Evolutionary conservation across 495 filamentous ascomycete species (phyloP).

Genomic region (Rhizodiscina lignyota): DNA sequence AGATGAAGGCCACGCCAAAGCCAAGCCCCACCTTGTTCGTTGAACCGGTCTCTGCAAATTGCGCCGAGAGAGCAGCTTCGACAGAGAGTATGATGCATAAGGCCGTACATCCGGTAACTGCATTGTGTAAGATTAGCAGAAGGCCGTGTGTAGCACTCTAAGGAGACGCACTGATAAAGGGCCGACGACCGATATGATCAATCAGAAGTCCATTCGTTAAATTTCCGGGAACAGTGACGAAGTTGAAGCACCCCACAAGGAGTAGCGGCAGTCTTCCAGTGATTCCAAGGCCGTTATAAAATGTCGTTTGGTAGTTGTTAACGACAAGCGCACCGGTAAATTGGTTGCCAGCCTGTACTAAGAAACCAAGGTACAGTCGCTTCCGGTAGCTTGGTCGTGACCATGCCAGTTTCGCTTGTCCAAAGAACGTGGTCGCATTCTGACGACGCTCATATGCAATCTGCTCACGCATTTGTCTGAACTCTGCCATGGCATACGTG

Average conservation of each 20-base stretch:
- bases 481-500: constrained; percentile 9
- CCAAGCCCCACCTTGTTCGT: constrained; percentile 6
- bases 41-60: constrained; percentile 4
- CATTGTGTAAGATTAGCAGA: background rate
- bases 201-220: constrained; percentile 9
- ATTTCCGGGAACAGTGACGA: constrained; percentile 5
- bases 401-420: constrained; percentile 3
- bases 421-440: constrained; percentile 5
- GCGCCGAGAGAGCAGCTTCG: constrained; percentile 3
- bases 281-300: constrained; percentile 6
- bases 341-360: constrained; percentile 4
- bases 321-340: constrained; percentile 2
- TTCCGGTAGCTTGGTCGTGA: constrained; percentile 5
- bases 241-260: constrained; percentile 6
- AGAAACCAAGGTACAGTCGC: constrained; percentile 1
- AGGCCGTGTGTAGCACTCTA: background rate
- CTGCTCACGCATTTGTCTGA: constrained; percentile 10
- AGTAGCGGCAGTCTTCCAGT: constrained; percentile 4
- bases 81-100: constrained; percentile 5
- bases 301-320: constrained; percentile 6
- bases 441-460: constrained; percentile 8
- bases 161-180: constrained; percentile 3
- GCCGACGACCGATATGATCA: constrained; percentile 9
- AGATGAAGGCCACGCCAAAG: constrained; percentile 8
- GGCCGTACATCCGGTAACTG: constrained; percentile 2